Conservation (phyloP, 2,329 filamentous ascomycete species). For the Claviceps purpurea region DNA sequence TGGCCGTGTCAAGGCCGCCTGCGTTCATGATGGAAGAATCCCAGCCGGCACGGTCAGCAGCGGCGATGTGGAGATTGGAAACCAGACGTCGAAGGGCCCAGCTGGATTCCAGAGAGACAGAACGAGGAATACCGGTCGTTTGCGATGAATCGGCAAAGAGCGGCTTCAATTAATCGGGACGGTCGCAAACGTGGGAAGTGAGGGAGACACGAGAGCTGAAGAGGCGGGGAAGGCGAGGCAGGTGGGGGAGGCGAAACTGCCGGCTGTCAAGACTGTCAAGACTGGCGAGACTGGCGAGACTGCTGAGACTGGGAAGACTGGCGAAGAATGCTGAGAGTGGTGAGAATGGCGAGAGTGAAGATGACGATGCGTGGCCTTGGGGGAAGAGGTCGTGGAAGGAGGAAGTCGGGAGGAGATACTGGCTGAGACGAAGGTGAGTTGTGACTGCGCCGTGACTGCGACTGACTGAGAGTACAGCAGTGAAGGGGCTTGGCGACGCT, state of each 20-base stretch:
- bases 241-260: constrained; percentile 6
- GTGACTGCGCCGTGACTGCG: constrained; percentile 15
- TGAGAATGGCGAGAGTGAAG: constrained; percentile 6
- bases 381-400: constrained; percentile 8
- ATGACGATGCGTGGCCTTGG: constrained; percentile 8
- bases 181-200: constrained; percentile 14
- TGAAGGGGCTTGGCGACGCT: neutral
- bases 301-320: constrained; percentile 4
- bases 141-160: constrained; percentile 13
- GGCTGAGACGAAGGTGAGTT: constrained; percentile 23
- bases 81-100: constrained; percentile 10
- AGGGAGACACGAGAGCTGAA: constrained; percentile 5
- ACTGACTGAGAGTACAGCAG: constrained; percentile 5
- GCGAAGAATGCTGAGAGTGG: constrained; percentile 8
- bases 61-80: constrained; percentile 11
- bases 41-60: constrained; percentile 8
- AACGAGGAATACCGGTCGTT: constrained; percentile 11
- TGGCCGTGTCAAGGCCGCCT: constrained; percentile 42
- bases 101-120: constrained; percentile 12
- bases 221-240: constrained; percentile 7
- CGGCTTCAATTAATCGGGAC: constrained; percentile 17
- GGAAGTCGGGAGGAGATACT: constrained; percentile 14
- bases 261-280: constrained; percentile 8
- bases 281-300: constrained; percentile 7
- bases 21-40: constrained; percentile 41